A percentile compares a stretch with the other conserved stretches of the same genome.
Conservation (phyloP, 148 eudicot species). For the Heliosperma pusillum region DNA sequence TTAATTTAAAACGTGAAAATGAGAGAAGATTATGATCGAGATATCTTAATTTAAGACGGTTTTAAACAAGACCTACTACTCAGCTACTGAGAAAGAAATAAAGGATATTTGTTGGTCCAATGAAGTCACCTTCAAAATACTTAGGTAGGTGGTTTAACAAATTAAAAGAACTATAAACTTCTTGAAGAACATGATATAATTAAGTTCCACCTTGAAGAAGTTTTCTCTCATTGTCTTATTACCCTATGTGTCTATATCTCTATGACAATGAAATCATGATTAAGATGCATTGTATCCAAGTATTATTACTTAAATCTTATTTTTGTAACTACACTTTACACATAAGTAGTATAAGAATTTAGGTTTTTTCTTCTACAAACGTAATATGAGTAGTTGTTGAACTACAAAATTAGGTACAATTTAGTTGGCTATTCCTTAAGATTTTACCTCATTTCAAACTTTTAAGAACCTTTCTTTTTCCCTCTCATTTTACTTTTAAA, state of each 20-base stretch:
- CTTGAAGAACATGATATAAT: not conserved
- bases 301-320: too few species aligned
- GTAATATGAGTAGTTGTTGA: slow-evolving; percentile 27
- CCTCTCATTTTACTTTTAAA: slow-evolving; percentile 5
- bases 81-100: not conserved
- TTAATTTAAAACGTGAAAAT: too few species aligned
- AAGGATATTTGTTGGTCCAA: not conserved
- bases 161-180: not conserved
- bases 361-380: slow-evolving; percentile 13
- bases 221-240: slow-evolving; percentile 1
- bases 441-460: slow-evolving; percentile 15
- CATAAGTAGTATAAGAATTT: not conserved
- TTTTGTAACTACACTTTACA: not conserved
- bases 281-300: not conserved
- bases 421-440: slow-evolving; percentile 15
- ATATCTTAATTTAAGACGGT: too few species aligned
- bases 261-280: not conserved
- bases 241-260: not conserved
- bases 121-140: slow-evolving; percentile 4
- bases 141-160: slow-evolving; percentile 24
- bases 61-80: too few species aligned
- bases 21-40: too few species aligned
- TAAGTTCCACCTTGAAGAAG: slow-evolving; percentile 7
- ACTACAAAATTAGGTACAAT: slow-evolving; percentile 25
- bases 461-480: not conserved